A percentile compares a stretch with the other conserved stretches of the same genome.
phyloP scores from a whole-genome alignment of 192 early-diverging fungal genomes.

The Backusella circina region DNA sequence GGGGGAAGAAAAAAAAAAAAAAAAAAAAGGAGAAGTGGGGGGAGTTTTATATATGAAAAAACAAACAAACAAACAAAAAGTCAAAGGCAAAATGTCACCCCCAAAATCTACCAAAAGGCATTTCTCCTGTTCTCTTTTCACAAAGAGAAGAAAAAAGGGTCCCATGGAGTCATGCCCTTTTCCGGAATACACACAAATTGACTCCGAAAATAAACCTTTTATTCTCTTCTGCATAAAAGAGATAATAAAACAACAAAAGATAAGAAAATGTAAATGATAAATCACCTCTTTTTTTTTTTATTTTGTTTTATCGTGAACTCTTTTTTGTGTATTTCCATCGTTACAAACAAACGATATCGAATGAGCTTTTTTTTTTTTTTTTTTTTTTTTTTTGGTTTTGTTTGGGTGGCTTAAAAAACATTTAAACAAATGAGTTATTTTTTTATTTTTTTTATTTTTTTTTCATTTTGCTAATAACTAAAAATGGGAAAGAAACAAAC shows the following conservation, averaged over 20 bases:
- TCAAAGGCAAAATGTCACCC: too few species aligned
- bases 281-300: neutral
- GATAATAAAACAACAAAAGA: neutral
- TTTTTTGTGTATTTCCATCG: neutral
- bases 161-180: too few species aligned
- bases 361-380: neutral
- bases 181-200: too few species aligned
- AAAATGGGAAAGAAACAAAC: constrained; percentile 31
- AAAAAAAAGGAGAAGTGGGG: neutral
- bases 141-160: neutral
- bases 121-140: too few species aligned
- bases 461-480: neutral
- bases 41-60: neutral
- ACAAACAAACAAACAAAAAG: neutral
- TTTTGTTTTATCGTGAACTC: too few species aligned
- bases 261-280: neutral
- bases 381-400: neutral
- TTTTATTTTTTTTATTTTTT: neutral
- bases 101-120: too few species aligned
- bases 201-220: too few species aligned
- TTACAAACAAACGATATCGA: neutral
- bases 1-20: neutral
- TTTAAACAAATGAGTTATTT: neutral
- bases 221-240: neutral
- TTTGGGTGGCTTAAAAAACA: neutral